Base-by-base conservation (phyloP, 2,329 filamentous ascomycete genomes). In the Mycosphaerella sp. region DNA sequence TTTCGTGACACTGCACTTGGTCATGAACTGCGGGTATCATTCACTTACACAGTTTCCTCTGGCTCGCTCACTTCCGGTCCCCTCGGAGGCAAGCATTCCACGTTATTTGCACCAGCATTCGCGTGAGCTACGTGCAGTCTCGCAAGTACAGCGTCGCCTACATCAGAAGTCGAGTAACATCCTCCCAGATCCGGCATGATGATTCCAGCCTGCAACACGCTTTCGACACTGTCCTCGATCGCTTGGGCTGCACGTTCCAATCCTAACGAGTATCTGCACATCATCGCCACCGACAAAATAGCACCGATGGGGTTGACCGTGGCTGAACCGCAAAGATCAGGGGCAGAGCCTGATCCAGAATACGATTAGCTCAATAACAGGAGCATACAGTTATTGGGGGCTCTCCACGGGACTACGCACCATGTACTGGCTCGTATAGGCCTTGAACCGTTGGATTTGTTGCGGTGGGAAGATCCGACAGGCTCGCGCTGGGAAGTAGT, bases 351-450 rank as follows among this genome's bases (percentile, higher is more conserved):
- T 44, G 26, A 21, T 21, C 21, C 21, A 21, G 3, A 21, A 21
- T 4, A 21, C 21, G 21, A 21, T 21, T 2, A 21, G 21, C 21
- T 21, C 21, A 21, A 4, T 21, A 4, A 21, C 21, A 21, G 21
- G 21, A 21, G 2, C 2, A 2, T 21, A 21, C 21, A 21, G 21
- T 21, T 2, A 21, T 21, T 2, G 21, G 21, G 2, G 21, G 21
- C 21, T 21, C 21, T 21, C 21, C 21, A 21, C 21, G 21, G 21
- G 21, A 21, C 21, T 21, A 21, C 21, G 21, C 21, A 21, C 44
- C 91, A 72, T 97, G 91, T 64, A 97, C 96, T 29, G 92, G 92
- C 79, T 97, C 92, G 71, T 95, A 97, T 66, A 96, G 95, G 64
- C 89, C 91, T n/a, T 31, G 46, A 70, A 93, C 95, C 68, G 90